A percentile compares a stretch with the other conserved stretches of the same genome.
Evolutionary conservation across 176 grass and related monocot genomes (phyloP).

Genomic region (Poa pratensis): DNA sequence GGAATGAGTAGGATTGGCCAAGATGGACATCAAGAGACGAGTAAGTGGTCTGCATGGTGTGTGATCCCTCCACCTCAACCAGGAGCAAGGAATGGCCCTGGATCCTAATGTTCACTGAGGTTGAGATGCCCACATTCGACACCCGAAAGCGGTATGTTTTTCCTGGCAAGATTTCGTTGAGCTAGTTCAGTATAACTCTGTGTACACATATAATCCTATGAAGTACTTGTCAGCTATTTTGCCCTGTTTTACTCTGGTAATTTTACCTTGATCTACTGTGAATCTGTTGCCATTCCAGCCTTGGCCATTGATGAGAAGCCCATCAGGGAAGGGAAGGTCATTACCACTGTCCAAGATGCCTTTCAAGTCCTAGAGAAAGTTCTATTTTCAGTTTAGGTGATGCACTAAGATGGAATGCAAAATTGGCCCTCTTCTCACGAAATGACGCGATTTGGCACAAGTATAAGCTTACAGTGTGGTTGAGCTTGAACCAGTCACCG

Average conservation of each 20-base stretch:
- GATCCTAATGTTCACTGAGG: conserved; percentile 88
- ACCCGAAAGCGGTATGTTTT: conserved; percentile 95
- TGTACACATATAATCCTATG: not conserved
- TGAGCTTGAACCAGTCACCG: conserved; percentile 94
- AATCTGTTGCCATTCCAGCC: conserved; percentile 76
- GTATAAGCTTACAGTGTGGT: conserved; percentile 72
- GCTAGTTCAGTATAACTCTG: conserved; percentile 5
- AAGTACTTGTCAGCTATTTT: not conserved
- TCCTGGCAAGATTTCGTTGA: conserved; percentile 41
- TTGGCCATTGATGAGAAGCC: conserved; percentile 83
- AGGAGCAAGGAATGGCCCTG: conserved; percentile 85
- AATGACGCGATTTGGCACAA: not conserved
- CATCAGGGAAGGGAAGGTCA: conserved; percentile 78
- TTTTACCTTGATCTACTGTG: conserved; percentile 90
- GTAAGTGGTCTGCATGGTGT: conserved; percentile 81
- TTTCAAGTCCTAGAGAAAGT: conserved; percentile 63
- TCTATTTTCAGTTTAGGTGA: not conserved
- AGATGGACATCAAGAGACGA: conserved; percentile 82
- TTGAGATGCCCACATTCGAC: conserved; percentile 84
- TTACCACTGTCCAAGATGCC: conserved; percentile 66
- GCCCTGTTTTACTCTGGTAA: not conserved
- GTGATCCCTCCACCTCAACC: conserved; percentile 96
- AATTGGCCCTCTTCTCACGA: not conserved
- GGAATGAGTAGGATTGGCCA: conserved; percentile 93
- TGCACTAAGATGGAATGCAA: not conserved